Conservation (phyloP, 2,329 filamentous ascomycete species). For the Trichoderma citrinoviride region DNA sequence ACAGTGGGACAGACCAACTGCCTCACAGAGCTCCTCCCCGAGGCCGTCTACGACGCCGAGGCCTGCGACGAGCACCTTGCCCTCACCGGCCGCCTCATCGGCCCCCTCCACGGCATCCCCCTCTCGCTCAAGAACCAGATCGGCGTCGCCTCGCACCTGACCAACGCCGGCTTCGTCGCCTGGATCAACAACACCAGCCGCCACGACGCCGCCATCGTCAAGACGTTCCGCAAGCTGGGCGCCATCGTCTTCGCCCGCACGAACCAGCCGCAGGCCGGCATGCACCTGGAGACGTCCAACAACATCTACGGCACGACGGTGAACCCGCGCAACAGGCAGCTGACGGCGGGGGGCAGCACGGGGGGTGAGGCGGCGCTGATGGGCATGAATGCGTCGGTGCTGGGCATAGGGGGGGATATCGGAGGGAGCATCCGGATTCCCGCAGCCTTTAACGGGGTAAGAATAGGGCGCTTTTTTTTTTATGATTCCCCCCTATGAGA, state of each 20-base stretch:
- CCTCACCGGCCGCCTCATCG: constrained; percentile 6
- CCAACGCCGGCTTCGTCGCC: constrained; percentile 16
- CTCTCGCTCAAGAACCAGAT: constrained; percentile 19
- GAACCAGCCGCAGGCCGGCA: constrained; percentile 13
- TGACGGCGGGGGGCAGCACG: constrained; percentile 17
- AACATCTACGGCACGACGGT: constrained; percentile 19
- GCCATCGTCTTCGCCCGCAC: constrained; percentile 19
- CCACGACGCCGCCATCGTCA: constrained; percentile 11
- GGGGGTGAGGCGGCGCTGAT: constrained; percentile 63
- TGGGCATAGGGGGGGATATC: constrained; percentile 62
- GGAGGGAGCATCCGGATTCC: constrained; percentile 23
- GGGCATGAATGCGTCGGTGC: constrained; percentile 50
- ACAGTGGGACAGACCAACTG: constrained; percentile 4
- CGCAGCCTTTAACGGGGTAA: constrained; percentile 12
- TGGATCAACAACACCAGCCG: constrained; percentile 12
- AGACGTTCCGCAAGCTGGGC: constrained; percentile 10
- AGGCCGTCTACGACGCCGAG: constrained; percentile 17
- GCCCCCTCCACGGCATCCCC: constrained; percentile 21
- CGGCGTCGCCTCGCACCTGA: neutral
- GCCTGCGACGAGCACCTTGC: constrained; percentile 16
- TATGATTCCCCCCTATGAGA: neutral
- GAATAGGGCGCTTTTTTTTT: neutral
- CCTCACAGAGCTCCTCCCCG: constrained; percentile 16
- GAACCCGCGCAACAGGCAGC: constrained; percentile 7
- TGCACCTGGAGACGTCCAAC: constrained; percentile 20